A percentile compares a stretch with the other conserved stretches of the same genome.
phyloP scores from a whole-genome alignment of 2,329 filamentous ascomycete species.

The Colletotrichum sp. region DNA sequence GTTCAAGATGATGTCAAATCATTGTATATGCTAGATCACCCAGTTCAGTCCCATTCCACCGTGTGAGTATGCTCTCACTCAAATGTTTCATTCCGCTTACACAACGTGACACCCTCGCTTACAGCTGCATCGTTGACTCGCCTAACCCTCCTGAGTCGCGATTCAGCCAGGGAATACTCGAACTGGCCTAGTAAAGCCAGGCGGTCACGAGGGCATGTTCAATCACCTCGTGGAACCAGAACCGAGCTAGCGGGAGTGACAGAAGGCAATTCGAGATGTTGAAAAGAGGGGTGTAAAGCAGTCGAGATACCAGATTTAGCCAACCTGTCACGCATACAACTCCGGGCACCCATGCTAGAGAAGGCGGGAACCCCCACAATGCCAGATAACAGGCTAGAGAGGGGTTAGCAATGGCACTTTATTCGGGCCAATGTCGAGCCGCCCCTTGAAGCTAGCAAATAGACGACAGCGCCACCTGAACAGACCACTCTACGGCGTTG shows the following conservation, averaged over 20 bases:
- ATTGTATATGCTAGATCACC: not conserved
- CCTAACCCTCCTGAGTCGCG: not conserved
- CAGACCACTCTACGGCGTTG: not conserved
- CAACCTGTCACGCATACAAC: not conserved
- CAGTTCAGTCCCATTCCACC: accelerated
- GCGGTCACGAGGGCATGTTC: not conserved
- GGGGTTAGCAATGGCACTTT: not conserved
- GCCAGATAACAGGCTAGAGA: not conserved
- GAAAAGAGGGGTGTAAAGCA: not conserved
- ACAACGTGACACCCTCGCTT: not conserved
- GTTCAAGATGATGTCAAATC: not conserved
- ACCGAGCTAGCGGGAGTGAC: not conserved
- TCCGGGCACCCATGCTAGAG: not conserved
- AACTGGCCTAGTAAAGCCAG: not conserved
- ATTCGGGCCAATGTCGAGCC: not conserved
- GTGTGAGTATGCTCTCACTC: not conserved
- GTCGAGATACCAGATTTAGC: not conserved
- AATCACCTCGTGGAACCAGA: not conserved
- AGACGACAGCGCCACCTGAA: not conserved
- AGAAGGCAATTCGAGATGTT: not conserved
- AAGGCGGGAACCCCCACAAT: not conserved
- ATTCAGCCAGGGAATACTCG: not conserved
- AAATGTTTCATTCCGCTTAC: not conserved
- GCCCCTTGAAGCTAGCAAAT: not conserved
- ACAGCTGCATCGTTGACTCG: not conserved